Evolutionary conservation across 73 alveolate genomes (phyloP).

Genomic region (Tetrahymena malaccensis): DNA sequence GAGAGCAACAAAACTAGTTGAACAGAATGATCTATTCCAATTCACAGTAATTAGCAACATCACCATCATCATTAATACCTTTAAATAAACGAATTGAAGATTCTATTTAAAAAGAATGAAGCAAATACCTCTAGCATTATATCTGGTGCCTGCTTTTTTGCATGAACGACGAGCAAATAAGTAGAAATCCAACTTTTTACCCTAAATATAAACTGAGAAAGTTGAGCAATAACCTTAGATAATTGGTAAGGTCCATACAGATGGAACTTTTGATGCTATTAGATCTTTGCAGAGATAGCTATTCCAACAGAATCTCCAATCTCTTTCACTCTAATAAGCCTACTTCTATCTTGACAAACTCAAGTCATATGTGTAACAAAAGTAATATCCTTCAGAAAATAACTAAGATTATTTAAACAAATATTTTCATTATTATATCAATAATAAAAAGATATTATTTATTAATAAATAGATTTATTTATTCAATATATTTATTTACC

Average conservation of each 20-base stretch:
- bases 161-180: constrained; percentile 83
- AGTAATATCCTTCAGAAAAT: constrained; percentile 56
- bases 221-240: constrained; percentile 81
- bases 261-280: constrained; percentile 55
- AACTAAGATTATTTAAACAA: neutral
- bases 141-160: constrained; percentile 92
- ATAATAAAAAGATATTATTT: no score
- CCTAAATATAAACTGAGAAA: constrained; percentile 51
- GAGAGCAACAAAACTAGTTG: constrained; percentile 60
- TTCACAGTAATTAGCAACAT: constrained; percentile 88
- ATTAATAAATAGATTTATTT: no score
- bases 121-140: constrained; percentile 71
- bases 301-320: constrained; percentile 77
- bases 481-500: neutral
- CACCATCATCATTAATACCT: constrained; percentile 79
- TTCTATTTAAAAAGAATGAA: no score
- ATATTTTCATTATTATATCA: neutral
- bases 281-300: constrained; percentile 60
- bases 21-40: constrained; percentile 78
- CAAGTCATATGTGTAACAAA: constrained; percentile 82
- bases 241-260: constrained; percentile 65
- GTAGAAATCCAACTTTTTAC: constrained; percentile 58
- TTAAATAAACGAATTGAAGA: neutral
- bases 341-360: constrained; percentile 42
- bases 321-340: constrained; percentile 38